A percentile compares a stretch with the other conserved stretches of the same genome.
phyloP scores from a whole-genome alignment of 768 basidiomycete species.

The Mycena vulgaris region DNA sequence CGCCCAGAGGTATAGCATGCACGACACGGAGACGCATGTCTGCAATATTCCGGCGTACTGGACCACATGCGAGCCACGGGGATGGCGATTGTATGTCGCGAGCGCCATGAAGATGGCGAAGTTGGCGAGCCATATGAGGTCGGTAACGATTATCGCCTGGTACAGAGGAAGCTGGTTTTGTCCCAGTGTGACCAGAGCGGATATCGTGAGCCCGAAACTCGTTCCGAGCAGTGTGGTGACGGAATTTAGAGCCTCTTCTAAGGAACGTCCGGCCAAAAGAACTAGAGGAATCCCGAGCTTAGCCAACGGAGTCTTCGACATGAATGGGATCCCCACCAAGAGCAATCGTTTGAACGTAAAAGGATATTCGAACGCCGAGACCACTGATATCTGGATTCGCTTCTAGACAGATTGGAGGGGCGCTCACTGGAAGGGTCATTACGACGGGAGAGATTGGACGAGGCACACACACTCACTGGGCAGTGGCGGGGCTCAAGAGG shows the following conservation, averaged over 20 bases:
- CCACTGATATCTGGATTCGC: constrained; percentile 35
- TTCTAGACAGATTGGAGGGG: too few relatives aligned
- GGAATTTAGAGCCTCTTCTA: constrained; percentile 42
- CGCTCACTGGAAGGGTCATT: too few relatives aligned
- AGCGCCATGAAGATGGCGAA: constrained; percentile 44
- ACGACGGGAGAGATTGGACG: too few relatives aligned
- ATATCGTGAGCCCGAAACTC: constrained; percentile 43
- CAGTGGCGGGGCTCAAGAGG: too few relatives aligned
- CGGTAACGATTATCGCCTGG: constrained; percentile 44
- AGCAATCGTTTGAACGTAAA: constrained; percentile 45
- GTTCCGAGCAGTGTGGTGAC: constrained; percentile 46
- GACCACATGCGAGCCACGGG: constrained; percentile 30
- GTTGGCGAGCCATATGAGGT: constrained; percentile 46
- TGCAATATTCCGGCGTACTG: constrained; percentile 43
- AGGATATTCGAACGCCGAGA: constrained; percentile 44
- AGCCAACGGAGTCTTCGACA: too few relatives aligned
- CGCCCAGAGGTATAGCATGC: constrained; percentile 39
- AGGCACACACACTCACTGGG: too few relatives aligned
- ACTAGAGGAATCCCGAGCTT: constrained; percentile 32
- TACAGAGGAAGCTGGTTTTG: constrained; percentile 38
- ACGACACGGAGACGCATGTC: constrained; percentile 39
- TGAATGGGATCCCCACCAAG: constrained; percentile 33
- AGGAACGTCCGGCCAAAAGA: constrained; percentile 36
- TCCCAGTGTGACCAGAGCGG: constrained; percentile 43
- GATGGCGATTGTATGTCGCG: constrained; percentile 46